Evolutionary conservation across 305 asterid genomes (phyloP).

Genomic region (Petunia hybrid): DNA sequence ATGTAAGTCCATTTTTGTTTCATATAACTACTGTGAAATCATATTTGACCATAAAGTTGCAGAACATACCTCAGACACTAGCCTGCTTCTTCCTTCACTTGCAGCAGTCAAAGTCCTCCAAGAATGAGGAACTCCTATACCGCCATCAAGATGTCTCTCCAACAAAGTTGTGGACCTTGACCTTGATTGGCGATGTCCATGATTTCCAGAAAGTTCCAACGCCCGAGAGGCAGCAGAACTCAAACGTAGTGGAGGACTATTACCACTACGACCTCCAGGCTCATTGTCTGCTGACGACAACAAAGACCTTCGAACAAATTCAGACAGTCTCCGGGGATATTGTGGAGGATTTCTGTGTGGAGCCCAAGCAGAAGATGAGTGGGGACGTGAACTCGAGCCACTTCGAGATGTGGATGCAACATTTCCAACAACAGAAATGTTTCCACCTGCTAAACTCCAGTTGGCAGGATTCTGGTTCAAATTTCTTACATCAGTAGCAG

Average conservation of each 20-base stretch:
- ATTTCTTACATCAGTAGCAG: constrained; percentile 55
- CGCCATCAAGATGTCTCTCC: constrained; percentile 74
- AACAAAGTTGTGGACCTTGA: constrained; percentile 63
- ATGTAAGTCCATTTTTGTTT: not conserved
- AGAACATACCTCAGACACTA: constrained; percentile 48
- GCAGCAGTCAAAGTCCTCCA: constrained; percentile 60
- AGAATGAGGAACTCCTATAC: constrained; percentile 61
- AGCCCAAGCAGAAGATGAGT: constrained; percentile 55
- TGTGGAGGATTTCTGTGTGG: constrained; percentile 59
- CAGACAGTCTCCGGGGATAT: constrained; percentile 67
- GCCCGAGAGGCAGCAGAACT: constrained; percentile 52
- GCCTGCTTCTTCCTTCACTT: constrained; percentile 74
- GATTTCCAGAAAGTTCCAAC: constrained; percentile 48
- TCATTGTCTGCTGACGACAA: constrained; percentile 57
- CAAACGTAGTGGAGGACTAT: constrained; percentile 41
- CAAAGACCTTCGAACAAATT: constrained; percentile 69
- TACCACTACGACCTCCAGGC: constrained; percentile 56
- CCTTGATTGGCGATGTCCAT: constrained; percentile 48
- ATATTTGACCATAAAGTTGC: not conserved
- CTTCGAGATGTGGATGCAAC: constrained; percentile 52
- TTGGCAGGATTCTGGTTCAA: constrained; percentile 55
- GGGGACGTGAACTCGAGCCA: constrained; percentile 50
- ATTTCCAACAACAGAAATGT: constrained; percentile 41
- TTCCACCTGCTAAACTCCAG: constrained; percentile 50
- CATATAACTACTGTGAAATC: not conserved